Conservation (phyloP, 768 basidiomycete species). For the Chlorophyllum brunneum region DNA sequence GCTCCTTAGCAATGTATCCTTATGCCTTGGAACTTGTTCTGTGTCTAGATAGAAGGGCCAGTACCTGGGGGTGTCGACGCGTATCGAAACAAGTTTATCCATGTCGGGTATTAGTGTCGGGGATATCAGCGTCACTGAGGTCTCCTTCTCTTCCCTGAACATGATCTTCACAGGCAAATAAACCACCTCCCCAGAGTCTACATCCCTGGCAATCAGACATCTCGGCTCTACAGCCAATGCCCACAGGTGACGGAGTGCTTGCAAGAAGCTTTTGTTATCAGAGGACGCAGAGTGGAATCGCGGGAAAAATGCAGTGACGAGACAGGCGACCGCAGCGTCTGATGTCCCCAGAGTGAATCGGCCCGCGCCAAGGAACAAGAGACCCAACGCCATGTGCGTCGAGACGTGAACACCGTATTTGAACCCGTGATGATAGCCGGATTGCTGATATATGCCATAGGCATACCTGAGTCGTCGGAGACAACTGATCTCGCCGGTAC, state of each 20-base stretch:
- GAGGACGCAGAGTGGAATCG: constrained; percentile 73
- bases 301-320: constrained; percentile 91
- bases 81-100: constrained; percentile 73
- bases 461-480: constrained; percentile 83
- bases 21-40: constrained; percentile 61
- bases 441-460: constrained; percentile 78
- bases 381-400: constrained; percentile 84
- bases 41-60: constrained; percentile 91
- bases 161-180: constrained; percentile 91
- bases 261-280: constrained; percentile 89
- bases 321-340: constrained; percentile 84
- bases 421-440: constrained; percentile 58
- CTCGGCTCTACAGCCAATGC: constrained; percentile 92
- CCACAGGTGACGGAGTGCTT: constrained; percentile 94
- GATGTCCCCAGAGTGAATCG: constrained; percentile 90
- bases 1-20: constrained; percentile 61
- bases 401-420: constrained; percentile 90
- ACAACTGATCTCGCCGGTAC: constrained; percentile 91
- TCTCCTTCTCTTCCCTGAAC: constrained; percentile 59
- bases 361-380: constrained; percentile 92
- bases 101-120: constrained; percentile 93
- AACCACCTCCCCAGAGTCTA: constrained; percentile 86
- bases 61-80: constrained; percentile 92
- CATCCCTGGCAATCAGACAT: constrained; percentile 88
- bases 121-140: constrained; percentile 75